Conservation (phyloP, 139 green algal species). For the Parachlorella kessleri region DNA sequence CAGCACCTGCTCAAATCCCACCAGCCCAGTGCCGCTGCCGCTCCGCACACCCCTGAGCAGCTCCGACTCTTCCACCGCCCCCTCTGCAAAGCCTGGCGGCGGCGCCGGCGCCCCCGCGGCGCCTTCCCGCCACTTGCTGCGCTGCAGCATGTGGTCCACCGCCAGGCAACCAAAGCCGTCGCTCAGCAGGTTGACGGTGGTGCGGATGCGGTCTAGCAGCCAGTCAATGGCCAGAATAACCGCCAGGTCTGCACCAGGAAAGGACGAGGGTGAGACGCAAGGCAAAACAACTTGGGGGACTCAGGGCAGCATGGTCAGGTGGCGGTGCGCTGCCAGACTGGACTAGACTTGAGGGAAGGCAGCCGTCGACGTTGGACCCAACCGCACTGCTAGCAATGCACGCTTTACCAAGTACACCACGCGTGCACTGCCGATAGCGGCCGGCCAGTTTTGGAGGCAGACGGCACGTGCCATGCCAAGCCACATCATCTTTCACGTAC, state of each 20-base stretch:
- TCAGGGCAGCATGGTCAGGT: neutral
- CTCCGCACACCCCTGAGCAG: too few species aligned
- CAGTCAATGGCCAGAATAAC: conserved; percentile 65
- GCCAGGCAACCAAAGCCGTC: conserved; percentile 46
- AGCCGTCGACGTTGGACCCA: neutral
- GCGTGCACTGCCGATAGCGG: neutral
- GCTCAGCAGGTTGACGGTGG: conserved; percentile 55
- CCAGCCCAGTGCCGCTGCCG: too few species aligned
- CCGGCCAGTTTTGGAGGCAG: too few species aligned
- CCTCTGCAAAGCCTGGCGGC: neutral
- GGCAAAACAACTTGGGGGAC: neutral
- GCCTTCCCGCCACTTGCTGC: neutral
- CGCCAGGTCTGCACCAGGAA: conserved; percentile 51
- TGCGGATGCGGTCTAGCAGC: conserved; percentile 56
- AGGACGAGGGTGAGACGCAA: conserved; percentile 4
- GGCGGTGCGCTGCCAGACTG: neutral
- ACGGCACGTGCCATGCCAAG: too few species aligned
- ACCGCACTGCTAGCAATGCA: neutral
- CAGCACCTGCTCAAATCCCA: too few species aligned
- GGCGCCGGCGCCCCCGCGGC: neutral
- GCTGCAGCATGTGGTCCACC: conserved; percentile 21
- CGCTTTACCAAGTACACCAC: neutral
- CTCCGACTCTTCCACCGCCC: too few species aligned
- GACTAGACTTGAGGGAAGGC: neutral
- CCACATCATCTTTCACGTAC: conserved; percentile 9